Evolutionary conservation across 495 filamentous ascomycete genomes (phyloP).

Genomic region (Tirmania nivea): DNA sequence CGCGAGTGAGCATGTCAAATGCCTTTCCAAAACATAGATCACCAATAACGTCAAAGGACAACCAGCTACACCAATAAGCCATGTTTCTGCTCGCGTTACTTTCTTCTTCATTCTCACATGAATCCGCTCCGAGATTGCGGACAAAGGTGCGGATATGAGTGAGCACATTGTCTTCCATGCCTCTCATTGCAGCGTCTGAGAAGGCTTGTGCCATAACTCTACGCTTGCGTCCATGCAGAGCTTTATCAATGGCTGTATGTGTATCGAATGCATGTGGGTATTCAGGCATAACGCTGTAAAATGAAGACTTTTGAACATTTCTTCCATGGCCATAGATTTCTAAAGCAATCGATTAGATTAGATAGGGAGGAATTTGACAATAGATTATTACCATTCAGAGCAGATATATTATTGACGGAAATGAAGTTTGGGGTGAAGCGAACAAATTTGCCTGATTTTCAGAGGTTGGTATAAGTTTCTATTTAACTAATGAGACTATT

Average conservation of each 20-base stretch:
- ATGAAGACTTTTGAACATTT: constrained; percentile 41
- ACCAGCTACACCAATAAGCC: constrained; percentile 40
- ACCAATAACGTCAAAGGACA: constrained; percentile 49
- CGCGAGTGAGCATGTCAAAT: constrained; percentile 42
- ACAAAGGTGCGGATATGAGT: not conserved
- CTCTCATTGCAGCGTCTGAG: constrained; percentile 34
- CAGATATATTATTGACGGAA: constrained; percentile 34
- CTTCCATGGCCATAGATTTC: not conserved
- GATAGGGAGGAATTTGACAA: constrained; percentile 24
- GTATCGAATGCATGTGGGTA: constrained; percentile 33
- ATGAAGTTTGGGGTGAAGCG: constrained; percentile 39
- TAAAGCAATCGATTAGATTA: not conserved
- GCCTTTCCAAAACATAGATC: constrained; percentile 47
- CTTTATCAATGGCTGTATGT: constrained; percentile 37
- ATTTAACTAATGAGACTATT: no score
- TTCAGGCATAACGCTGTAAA: constrained; percentile 41
- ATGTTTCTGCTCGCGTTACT: constrained; percentile 24
- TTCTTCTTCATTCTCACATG: not conserved
- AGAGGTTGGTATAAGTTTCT: not conserved
- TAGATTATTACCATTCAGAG: constrained; percentile 36
- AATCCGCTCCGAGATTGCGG: not conserved
- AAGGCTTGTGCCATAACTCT: constrained; percentile 42
- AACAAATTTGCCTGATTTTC: constrained; percentile 26
- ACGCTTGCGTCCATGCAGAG: constrained; percentile 38
- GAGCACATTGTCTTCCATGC: constrained; percentile 27